Evolutionary conservation across 1,284 basidiomycete species (phyloP).

Genomic region (Blastosporella zonata): DNA sequence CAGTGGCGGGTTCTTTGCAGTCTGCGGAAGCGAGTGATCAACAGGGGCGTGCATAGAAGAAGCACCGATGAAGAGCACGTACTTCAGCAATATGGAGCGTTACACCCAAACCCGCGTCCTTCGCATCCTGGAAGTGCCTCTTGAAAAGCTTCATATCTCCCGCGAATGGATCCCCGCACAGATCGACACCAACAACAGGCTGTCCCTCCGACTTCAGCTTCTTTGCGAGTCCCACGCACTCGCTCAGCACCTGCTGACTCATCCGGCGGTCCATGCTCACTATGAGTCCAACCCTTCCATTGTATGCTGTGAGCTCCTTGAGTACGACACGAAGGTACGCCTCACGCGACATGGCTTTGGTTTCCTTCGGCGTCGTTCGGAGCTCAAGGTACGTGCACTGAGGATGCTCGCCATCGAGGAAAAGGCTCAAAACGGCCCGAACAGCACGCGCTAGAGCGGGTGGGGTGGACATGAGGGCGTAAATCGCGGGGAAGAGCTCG

Average conservation of each 20-base stretch:
- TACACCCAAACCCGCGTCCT: constrained; percentile 56
- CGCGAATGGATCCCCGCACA: constrained; percentile 72
- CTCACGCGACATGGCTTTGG: constrained; percentile 49
- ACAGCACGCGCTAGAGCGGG: constrained; percentile 51
- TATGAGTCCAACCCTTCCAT: constrained; percentile 54
- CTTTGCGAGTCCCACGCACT: constrained; percentile 58
- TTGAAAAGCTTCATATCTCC: constrained; percentile 57
- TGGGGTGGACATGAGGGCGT: constrained; percentile 66
- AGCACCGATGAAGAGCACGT: constrained; percentile 2
- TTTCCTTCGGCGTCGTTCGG: constrained; percentile 65
- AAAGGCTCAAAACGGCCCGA: constrained; percentile 58
- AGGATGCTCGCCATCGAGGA: constrained; percentile 49
- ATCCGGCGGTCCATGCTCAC: constrained; percentile 74
- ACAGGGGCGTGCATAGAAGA: no score
- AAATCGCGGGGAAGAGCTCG: constrained; percentile 70
- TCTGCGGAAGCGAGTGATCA: constrained; percentile 33
- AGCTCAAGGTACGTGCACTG: constrained; percentile 74
- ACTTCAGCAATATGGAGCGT: constrained; percentile 85
- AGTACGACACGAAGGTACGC: constrained; percentile 65
- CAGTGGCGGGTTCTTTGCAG: constrained; percentile 42
- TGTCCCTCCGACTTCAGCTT: constrained; percentile 53
- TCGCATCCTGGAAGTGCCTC: constrained; percentile 52
- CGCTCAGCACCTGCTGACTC: constrained; percentile 43
- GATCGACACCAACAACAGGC: constrained; percentile 73
- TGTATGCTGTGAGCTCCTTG: constrained; percentile 41